phyloP scores from a whole-genome alignment of 768 basidiomycete genomes.

The Termitomyces sp. region DNA sequence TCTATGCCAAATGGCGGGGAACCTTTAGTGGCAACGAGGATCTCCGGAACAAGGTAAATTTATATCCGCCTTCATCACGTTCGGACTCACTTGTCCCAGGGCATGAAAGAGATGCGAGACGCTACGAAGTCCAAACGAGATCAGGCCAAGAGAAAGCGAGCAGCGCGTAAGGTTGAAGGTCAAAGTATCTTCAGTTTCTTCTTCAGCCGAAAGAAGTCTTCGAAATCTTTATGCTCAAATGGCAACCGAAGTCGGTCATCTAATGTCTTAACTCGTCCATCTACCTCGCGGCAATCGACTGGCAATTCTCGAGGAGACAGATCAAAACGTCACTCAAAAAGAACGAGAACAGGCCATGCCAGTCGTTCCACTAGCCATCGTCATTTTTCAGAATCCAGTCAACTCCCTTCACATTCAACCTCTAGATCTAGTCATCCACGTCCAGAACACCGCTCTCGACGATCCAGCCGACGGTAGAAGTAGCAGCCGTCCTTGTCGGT shows the following conservation, averaged over 20 bases:
- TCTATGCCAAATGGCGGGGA: slow-evolving; percentile 75
- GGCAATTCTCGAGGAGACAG: slow-evolving; percentile 1
- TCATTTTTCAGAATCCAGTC: background rate
- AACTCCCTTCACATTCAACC: background rate
- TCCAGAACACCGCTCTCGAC: slow-evolving; percentile 4
- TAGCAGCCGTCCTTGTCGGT: background rate
- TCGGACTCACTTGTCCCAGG: slow-evolving; percentile 25
- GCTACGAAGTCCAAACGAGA: slow-evolving; percentile 25
- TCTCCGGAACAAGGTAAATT: slow-evolving; percentile 41
- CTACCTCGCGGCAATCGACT: slow-evolving; percentile 8
- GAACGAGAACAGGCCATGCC: slow-evolving; percentile 6
- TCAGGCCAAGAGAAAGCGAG: slow-evolving; percentile 1
- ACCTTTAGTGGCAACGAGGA: slow-evolving; percentile 60
- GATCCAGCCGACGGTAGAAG: slow-evolving; percentile 7
- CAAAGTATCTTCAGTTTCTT: slow-evolving; percentile 18
- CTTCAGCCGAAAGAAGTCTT: slow-evolving; percentile 12
- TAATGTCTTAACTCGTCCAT: slow-evolving; percentile 8
- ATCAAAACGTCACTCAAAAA: background rate
- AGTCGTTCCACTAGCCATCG: background rate
- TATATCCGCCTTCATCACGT: background rate
- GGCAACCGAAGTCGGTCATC: slow-evolving; percentile 5
- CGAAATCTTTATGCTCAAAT: slow-evolving; percentile 9
- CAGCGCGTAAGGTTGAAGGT: slow-evolving; percentile 6
- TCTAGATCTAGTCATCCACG: background rate
- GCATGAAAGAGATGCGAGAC: slow-evolving; percentile 66